Evolutionary conservation across 1,284 basidiomycete species (phyloP), one percentile per base, ranked within the genome.

Genomic region (Ceratobasidium sp.): DNA sequence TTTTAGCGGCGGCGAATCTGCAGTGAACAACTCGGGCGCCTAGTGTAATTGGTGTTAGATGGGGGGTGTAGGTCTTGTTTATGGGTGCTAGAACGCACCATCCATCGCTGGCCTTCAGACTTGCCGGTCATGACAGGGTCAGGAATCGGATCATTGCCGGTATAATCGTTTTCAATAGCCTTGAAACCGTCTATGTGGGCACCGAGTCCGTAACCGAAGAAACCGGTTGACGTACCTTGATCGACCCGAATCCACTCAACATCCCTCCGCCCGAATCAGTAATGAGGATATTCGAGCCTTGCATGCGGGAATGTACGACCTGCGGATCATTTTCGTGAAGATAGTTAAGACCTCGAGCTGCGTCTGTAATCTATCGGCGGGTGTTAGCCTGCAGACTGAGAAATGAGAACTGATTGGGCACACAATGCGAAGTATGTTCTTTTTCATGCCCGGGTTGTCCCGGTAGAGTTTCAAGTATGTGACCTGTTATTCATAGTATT

Each of bases 401-500:
- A n/a, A 55, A 6, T 34, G 3, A 3, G 38, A 3, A 40, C 25
- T 34, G 32, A n/a, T n/a, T 10, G 32, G n/a, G 25, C 53, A 5
- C 31, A 55, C 53, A 22, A 55, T 55, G n/a, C 53, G 53, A 20
- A 55, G 15, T n/a, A 55, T 55, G 31, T n/a, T n/a, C 10, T n/a
- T 31, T 22, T 55, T 15, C 17, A 55, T 55, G 12, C 31, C 31
- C 15, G 53, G 53, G 53, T 38, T 34, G n/a, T 22, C 38, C 53
- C 15, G 29, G n/a, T 55, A 31, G 15, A n/a, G 8, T n/a, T 55
- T 55, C n/a, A 55, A 12, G 32, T 55, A 55, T 12, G 53, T 55
- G n/a, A 34, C 32, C 53, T 55, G n/a, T 12, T 20, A 17, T 12
- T 15, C 4, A 7, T 2, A 17, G 20, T 35, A 35, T 35, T 5